phyloP scores from a whole-genome alignment of 2,329 filamentous ascomycete species.

The Akanthomyces dipterigenus region DNA sequence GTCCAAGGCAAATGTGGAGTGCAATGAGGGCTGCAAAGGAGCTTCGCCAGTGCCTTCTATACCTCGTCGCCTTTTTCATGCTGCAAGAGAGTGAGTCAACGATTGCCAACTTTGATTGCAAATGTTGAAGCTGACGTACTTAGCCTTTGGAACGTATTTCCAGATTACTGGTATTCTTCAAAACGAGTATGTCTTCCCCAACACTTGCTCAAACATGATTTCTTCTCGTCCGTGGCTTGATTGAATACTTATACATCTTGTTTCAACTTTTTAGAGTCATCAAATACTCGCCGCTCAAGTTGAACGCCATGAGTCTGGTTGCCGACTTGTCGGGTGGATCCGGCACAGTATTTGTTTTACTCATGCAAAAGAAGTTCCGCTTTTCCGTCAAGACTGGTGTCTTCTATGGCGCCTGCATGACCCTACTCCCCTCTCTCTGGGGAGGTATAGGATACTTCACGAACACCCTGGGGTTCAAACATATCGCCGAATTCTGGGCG shows the following conservation, averaged over 20 bases:
- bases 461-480: slow-evolving; percentile 15
- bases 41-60: slow-evolving; percentile 17
- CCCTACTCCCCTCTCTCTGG: slow-evolving; percentile 15
- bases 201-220: not conserved
- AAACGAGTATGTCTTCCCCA: slow-evolving; percentile 13
- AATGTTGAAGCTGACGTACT: not conserved
- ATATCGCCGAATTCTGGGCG: slow-evolving; percentile 17
- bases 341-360: slow-evolving; percentile 15
- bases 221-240: not conserved
- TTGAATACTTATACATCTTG: too few species aligned
- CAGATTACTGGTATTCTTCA: slow-evolving; percentile 17
- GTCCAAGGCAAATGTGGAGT: slow-evolving; percentile 15
- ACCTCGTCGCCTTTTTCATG: slow-evolving; percentile 19
- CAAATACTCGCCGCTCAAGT: slow-evolving; percentile 16
- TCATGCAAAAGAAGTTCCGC: slow-evolving; percentile 17
- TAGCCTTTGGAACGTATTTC: slow-evolving; percentile 17
- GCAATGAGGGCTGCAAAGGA: slow-evolving; percentile 15
- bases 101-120: not conserved
- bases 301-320: slow-evolving; percentile 16
- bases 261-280: slow-evolving; percentile 12
- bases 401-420: slow-evolving; percentile 18
- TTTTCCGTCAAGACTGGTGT: slow-evolving; percentile 19
- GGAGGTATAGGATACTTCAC: slow-evolving; percentile 18
- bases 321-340: slow-evolving; percentile 16
- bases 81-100: slow-evolving; percentile 16